phyloP scores from a whole-genome alignment of 2,329 filamentous ascomycete genomes.

The Ceratocystis papillata region DNA sequence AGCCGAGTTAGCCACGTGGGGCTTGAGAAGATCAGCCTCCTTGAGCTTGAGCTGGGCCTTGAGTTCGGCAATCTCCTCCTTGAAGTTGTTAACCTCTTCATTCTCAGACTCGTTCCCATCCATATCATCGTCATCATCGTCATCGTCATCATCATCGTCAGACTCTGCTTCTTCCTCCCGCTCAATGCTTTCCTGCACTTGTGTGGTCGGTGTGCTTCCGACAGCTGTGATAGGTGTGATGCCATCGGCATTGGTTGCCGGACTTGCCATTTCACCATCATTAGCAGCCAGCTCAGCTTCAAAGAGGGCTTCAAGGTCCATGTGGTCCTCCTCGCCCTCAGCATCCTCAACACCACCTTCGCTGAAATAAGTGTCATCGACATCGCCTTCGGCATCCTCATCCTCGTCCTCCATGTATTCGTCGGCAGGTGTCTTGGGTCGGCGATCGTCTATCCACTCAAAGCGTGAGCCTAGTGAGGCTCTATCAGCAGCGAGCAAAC shows the following conservation, averaged over 20 bases:
- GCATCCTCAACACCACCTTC: constrained; percentile 55
- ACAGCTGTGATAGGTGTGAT: constrained; percentile 38
- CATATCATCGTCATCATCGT: constrained; percentile 41
- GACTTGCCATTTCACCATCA: constrained; percentile 34
- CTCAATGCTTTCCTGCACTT: constrained; percentile 38
- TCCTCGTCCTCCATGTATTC: constrained; percentile 33
- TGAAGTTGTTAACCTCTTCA: constrained; percentile 44
- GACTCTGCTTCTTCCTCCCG: constrained; percentile 39
- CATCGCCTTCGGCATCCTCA: constrained; percentile 39
- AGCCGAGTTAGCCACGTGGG: constrained; percentile 33
- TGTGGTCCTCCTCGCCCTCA: constrained; percentile 42
- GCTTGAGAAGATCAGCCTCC: constrained; percentile 36
- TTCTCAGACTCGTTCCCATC: constrained; percentile 43
- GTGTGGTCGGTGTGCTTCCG: constrained; percentile 37
- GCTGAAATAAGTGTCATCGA: constrained; percentile 32
- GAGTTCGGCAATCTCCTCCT: constrained; percentile 45
- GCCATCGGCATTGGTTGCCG: constrained; percentile 36
- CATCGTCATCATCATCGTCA: constrained; percentile 39
- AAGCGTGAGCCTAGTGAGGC: constrained; percentile 49
- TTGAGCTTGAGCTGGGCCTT: constrained; percentile 41
- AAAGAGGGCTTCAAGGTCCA: constrained; percentile 46
- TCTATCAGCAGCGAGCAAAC: constrained; percentile 59
- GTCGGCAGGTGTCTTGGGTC: constrained; percentile 26
- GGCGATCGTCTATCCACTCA: constrained; percentile 51
- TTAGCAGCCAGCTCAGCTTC: constrained; percentile 40